Evolutionary conservation across 1,139 yeast species (phyloP).

Genomic region (Komagataea norvegica): DNA sequence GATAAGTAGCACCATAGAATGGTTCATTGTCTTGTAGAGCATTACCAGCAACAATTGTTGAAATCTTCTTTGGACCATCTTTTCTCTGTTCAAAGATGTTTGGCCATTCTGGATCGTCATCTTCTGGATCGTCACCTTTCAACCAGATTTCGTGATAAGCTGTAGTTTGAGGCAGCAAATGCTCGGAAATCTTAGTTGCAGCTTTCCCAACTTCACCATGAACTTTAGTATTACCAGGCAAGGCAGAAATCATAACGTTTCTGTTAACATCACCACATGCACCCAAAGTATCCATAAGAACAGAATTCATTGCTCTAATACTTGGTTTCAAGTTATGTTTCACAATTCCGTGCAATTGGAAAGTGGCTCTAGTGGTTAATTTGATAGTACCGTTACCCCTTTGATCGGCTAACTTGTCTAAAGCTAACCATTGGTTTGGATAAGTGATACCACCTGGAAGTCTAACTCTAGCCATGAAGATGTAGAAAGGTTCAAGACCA

Average conservation of each 20-base stretch:
- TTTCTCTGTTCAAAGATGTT: conserved; percentile 69
- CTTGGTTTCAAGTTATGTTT: conserved; percentile 87
- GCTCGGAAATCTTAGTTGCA: conserved; percentile 69
- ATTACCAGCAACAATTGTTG: conserved; percentile 81
- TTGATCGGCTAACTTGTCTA: conserved; percentile 76
- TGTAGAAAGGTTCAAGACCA: conserved; percentile 92
- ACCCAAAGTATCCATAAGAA: conserved; percentile 88
- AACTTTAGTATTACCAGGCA: conserved; percentile 78
- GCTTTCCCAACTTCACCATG: conserved; percentile 68
- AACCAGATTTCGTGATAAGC: conserved; percentile 98
- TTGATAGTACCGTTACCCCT: conserved; percentile 93
- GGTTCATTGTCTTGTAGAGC: conserved; percentile 87
- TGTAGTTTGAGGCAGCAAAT: conserved; percentile 83
- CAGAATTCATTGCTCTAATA: conserved; percentile 88
- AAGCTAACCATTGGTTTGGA: conserved; percentile 81
- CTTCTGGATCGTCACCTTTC: conserved; percentile 76
- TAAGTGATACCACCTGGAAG: conserved; percentile 91
- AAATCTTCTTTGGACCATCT: conserved; percentile 76
- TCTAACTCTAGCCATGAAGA: conserved; percentile 95
- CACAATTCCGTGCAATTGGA: conserved; percentile 93
- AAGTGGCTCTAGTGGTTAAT: conserved; percentile 94
- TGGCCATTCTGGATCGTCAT: conserved; percentile 58
- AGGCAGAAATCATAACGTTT: conserved; percentile 87
- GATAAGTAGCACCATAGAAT: conserved; percentile 75
- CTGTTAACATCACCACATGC: conserved; percentile 99